Percentiles rank a stretch among this genome's conserved stretches.
phyloP scores from a whole-genome alignment of 2,329 filamentous ascomycete genomes.

The Dothidotthia symphoricarpi region DNA sequence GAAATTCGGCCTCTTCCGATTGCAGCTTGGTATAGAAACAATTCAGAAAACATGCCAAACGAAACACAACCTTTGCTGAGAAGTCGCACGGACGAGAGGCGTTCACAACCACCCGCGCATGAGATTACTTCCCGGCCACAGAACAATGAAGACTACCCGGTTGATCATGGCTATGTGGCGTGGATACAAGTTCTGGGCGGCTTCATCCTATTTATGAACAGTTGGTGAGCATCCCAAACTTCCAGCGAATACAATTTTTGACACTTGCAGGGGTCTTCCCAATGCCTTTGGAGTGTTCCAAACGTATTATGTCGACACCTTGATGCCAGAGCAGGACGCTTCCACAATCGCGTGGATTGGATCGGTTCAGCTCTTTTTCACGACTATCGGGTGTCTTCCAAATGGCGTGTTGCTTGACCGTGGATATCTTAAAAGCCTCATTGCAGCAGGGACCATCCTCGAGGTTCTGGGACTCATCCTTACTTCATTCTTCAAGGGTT shows the following conservation, averaged over 20 bases:
- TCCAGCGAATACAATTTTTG: background rate
- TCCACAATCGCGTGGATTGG: conserved; percentile 39
- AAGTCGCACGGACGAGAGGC: conserved; percentile 5
- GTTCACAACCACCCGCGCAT: conserved; percentile 7
- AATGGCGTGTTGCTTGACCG: conserved; percentile 32
- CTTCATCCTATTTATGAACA: conserved; percentile 46
- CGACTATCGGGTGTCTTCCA: conserved; percentile 33
- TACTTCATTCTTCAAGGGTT: conserved; percentile 19
- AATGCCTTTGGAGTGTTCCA: conserved; percentile 36
- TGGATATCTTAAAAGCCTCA: conserved; percentile 32
- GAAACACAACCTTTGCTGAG: conserved; percentile 13
- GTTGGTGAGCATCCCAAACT: conserved; percentile 24
- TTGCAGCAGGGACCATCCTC: conserved; percentile 28
- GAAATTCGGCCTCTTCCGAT: conserved; percentile 3
- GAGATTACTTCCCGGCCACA: conserved; percentile 10
- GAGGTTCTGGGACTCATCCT: conserved; percentile 25
- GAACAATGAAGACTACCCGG: conserved; percentile 9
- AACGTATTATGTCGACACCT: conserved; percentile 28
- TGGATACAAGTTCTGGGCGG: conserved; percentile 47
- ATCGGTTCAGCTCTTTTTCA: conserved; percentile 37
- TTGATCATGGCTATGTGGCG: conserved; percentile 37
- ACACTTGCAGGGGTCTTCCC: conserved; percentile 31
- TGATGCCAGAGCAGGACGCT: conserved; percentile 13
- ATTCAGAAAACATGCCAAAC: conserved; percentile 2
- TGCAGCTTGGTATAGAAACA: conserved; percentile 2